phyloP scores from a whole-genome alignment of 495 filamentous ascomycete species.

The Annulohypoxylon nitens region DNA sequence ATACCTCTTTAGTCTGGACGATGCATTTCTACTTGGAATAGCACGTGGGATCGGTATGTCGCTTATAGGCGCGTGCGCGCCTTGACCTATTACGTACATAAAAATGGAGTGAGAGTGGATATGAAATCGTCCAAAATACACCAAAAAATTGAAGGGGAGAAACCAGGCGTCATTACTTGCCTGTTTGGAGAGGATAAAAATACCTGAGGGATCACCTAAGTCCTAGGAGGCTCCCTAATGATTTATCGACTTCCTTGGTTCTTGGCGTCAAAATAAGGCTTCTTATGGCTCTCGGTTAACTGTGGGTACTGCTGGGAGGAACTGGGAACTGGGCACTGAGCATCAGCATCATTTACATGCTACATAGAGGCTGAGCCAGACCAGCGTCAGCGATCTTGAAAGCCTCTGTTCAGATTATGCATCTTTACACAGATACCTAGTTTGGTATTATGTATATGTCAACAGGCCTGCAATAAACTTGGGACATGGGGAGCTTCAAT shows the following conservation, averaged over 20 bases:
- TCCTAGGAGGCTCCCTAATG: conserved; percentile 5
- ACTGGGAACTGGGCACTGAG: not conserved
- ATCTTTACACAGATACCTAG: not conserved
- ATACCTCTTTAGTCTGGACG: not conserved
- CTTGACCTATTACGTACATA: conserved; percentile 3
- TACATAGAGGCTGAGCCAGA: conserved; percentile 3
- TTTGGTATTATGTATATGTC: not conserved
- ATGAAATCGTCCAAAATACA: not conserved
- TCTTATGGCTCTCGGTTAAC: conserved; percentile 31
- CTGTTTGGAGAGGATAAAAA: conserved; percentile 38
- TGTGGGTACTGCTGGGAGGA: conserved; percentile 15
- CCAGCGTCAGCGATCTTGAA: conserved; percentile 13
- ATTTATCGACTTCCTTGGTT: not conserved
- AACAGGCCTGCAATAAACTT: conserved; percentile 29
- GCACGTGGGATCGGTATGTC: conserved; percentile 3
- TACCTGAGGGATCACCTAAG: conserved; percentile 23
- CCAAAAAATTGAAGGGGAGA: conserved; percentile 20
- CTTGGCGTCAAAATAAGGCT: conserved; percentile 26
- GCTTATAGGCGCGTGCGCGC: not conserved
- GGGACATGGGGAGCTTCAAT: conserved; percentile 19
- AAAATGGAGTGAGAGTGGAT: not conserved
- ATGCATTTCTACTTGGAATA: conserved; percentile 5
- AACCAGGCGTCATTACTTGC: conserved; percentile 30
- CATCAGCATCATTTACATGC: conserved; percentile 10
- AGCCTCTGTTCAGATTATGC: conserved; percentile 19